Evolutionary conservation across 2,329 filamentous ascomycete genomes (phyloP).

Genomic region (Neonectria ditissima): DNA sequence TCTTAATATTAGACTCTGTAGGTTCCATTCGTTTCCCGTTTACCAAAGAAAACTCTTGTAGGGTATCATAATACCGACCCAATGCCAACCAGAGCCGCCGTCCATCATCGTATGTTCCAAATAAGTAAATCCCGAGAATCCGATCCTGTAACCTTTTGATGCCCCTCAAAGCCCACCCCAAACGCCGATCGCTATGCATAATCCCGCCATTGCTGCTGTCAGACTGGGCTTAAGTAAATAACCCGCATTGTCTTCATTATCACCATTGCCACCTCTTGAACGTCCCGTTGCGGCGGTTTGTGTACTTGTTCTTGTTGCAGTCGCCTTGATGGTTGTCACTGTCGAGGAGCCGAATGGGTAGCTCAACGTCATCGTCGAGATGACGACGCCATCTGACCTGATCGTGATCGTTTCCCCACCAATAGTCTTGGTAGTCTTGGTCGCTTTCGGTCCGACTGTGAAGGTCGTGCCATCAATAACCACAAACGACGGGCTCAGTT

Average conservation of each 20-base stretch:
- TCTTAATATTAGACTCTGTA: background rate
- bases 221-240: conserved; percentile 25
- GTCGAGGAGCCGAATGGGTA: conserved; percentile 60
- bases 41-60: conserved; percentile 1
- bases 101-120: background rate
- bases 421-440: conserved; percentile 59
- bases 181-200: conserved; percentile 57
- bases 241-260: conserved; percentile 36
- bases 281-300: conserved; percentile 45
- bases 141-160: background rate
- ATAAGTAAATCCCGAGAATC: background rate
- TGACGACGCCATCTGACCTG: conserved; percentile 61
- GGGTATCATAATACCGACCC: conserved; percentile 3
- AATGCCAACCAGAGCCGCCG: background rate
- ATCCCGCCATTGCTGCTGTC: conserved; percentile 35
- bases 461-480: conserved; percentile 64
- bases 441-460: conserved; percentile 60
- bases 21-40: background rate
- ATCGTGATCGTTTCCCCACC: conserved; percentile 65
- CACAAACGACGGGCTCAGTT: conserved; percentile 60
- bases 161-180: conserved; percentile 48
- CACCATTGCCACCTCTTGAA: conserved; percentile 30
- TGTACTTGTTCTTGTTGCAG: conserved; percentile 39
- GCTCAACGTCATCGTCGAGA: conserved; percentile 58
- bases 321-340: conserved; percentile 55